A percentile compares a stretch with the other conserved stretches of the same genome.
These are phyloP conservation scores for Inosperma sp. DNA, from an alignment of 768 basidiomycete species.

Conservation along the genomic window DNA sequence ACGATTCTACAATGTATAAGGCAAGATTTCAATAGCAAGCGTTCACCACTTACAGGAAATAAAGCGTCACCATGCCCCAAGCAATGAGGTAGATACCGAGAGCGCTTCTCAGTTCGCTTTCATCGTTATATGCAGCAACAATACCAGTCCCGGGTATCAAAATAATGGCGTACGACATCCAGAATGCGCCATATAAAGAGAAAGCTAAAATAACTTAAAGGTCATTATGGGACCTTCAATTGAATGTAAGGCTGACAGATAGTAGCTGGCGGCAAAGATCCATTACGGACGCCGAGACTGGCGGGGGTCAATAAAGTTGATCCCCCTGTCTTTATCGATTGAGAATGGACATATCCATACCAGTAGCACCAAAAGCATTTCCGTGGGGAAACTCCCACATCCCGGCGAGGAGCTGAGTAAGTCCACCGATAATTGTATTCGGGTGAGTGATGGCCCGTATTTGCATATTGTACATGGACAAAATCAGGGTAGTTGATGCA, in stretches of 20 bases:
- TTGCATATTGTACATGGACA: slow-evolving; percentile 67
- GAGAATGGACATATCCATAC: slow-evolving; percentile 39
- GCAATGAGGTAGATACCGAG: slow-evolving; percentile 70
- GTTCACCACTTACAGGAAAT: slow-evolving; percentile 50
- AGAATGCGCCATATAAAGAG: slow-evolving; percentile 87
- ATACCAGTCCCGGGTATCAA: slow-evolving; percentile 69
- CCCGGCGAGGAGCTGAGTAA: slow-evolving; percentile 81
- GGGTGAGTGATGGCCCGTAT: slow-evolving; percentile 50
- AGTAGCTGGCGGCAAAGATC: neutral
- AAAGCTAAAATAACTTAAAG: slow-evolving; percentile 37
- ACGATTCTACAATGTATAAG: slow-evolving; percentile 27
- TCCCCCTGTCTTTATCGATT: neutral
- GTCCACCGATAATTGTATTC: slow-evolving; percentile 78
- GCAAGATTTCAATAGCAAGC: neutral
- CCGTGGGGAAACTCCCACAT: no score
- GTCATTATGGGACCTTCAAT: neutral
- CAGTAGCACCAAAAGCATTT: slow-evolving; percentile 68
- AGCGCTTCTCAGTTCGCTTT: slow-evolving; percentile 43
- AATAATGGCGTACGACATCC: slow-evolving; percentile 78
- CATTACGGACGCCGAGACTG: neutral
- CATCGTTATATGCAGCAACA: slow-evolving; percentile 42
- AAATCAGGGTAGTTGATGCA: no score
- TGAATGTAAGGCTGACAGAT: neutral
- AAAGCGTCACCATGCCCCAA: slow-evolving; percentile 70
- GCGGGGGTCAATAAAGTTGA: neutral